Conservation (phyloP, 352 stramenopile genomes). For the Elongisporangium anandrum region DNA sequence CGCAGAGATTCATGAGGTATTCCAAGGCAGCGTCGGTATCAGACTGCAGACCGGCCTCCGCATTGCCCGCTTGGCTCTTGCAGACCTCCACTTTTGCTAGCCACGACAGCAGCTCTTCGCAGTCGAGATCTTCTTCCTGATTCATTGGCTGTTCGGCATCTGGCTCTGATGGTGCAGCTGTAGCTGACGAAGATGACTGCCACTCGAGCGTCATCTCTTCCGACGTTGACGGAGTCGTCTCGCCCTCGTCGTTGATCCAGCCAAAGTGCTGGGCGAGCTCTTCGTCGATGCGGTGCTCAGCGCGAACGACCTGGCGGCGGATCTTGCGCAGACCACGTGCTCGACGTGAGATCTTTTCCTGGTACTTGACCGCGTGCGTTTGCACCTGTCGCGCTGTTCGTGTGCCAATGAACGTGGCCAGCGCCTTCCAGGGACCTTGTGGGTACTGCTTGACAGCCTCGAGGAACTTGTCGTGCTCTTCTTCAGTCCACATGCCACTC, state of each 20-base stretch:
- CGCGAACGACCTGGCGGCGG: constrained; percentile 6
- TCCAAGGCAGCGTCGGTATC: not conserved
- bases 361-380: constrained; percentile 15
- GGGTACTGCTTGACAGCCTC: constrained; percentile 29
- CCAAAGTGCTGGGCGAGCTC: constrained; percentile 1
- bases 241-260: not conserved
- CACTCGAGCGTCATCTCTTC: not conserved
- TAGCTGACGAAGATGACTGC: too few relatives aligned
- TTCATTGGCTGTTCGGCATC: not conserved
- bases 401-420: constrained; percentile 24
- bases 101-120: not conserved
- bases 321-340: constrained; percentile 9
- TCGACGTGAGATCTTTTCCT: constrained; percentile 14
- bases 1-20: not conserved
- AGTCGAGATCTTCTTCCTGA: not conserved
- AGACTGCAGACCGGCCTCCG: not conserved
- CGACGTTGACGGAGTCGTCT: not conserved
- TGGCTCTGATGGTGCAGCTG: not conserved
- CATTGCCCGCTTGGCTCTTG: not conserved
- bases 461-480: constrained; percentile 28
- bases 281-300: constrained; percentile 15
- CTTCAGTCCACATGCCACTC: constrained; percentile 11
- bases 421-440: constrained; percentile 23
- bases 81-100: not conserved
- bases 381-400: constrained; percentile 54